Percentiles rank a stretch among this genome's conserved stretches.
Evolutionary conservation across 2,329 filamentous ascomycete genomes (phyloP).

Genomic region (Bipolaris bicolor): DNA sequence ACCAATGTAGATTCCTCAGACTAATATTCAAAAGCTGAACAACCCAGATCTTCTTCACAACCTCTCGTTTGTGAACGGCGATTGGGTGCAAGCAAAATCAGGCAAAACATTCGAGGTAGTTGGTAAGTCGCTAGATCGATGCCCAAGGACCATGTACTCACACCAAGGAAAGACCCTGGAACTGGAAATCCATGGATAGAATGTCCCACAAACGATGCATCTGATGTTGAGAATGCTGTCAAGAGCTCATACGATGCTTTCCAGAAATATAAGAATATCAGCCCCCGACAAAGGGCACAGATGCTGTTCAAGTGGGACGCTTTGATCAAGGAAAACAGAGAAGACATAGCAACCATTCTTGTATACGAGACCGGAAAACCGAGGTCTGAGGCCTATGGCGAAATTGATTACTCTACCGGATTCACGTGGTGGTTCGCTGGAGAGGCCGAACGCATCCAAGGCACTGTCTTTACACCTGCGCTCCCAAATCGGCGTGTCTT

Average conservation of each 20-base stretch:
- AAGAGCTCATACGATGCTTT: conserved; percentile 67
- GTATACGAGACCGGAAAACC: conserved; percentile 66
- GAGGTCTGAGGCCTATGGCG: conserved; percentile 58
- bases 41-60: conserved; percentile 61
- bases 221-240: conserved; percentile 68
- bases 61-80: conserved; percentile 60
- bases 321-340: conserved; percentile 66
- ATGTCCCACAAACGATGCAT: conserved; percentile 56
- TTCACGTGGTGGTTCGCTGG: conserved; percentile 66
- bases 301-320: conserved; percentile 69
- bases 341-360: conserved; percentile 68
- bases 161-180: conserved; percentile 53
- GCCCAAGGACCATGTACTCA: conserved; percentile 12
- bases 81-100: conserved; percentile 63
- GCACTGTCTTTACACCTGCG: conserved; percentile 65
- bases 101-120: conserved; percentile 64
- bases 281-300: conserved; percentile 66
- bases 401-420: conserved; percentile 60
- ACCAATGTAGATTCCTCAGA: neutral
- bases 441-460: conserved; percentile 67
- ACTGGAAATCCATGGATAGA: conserved; percentile 58
- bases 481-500: conserved; percentile 69
- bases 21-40: conserved; percentile 53
- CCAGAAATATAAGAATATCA: conserved; percentile 63
- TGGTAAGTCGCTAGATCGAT: conserved; percentile 45